These are phyloP conservation scores for Calonectria pseudoreteaudii DNA, from an alignment of 2,329 filamentous ascomycete species.

Conservation along the genomic window DNA sequence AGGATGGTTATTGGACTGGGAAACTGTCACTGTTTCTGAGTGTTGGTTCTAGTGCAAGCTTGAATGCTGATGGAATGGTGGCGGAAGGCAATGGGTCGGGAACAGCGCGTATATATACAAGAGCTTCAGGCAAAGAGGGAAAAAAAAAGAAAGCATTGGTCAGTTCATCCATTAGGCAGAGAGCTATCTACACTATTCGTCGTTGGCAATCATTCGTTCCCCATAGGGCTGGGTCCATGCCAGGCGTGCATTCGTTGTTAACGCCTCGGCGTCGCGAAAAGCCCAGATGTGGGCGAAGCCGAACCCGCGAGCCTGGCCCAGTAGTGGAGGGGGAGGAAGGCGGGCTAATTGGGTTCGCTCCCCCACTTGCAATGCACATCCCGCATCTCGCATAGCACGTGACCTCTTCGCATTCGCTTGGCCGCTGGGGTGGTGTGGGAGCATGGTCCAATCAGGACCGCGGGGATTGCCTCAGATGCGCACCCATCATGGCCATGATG, in stretches of 20 bases:
- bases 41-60: not conserved
- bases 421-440: not conserved
- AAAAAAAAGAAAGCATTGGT: not conserved
- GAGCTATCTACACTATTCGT: not conserved
- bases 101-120: not conserved
- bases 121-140: not conserved
- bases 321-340: not conserved
- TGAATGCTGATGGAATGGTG: not conserved
- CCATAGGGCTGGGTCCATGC: slow-evolving; percentile 1
- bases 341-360: not conserved
- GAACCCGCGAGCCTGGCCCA: not conserved
- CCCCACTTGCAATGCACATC: not conserved
- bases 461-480: not conserved
- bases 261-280: not conserved
- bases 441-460: not conserved
- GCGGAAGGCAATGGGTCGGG: not conserved
- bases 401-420: slow-evolving; percentile 1
- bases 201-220: not conserved
- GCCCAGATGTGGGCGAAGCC: not conserved
- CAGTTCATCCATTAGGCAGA: not conserved
- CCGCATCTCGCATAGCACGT: not conserved
- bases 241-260: not conserved
- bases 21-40: not conserved
- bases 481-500: not conserved
- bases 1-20: not conserved